phyloP scores from a whole-genome alignment of 225 moss, liverwort and hornwort genomes.

The Marchantia paleacea region DNA sequence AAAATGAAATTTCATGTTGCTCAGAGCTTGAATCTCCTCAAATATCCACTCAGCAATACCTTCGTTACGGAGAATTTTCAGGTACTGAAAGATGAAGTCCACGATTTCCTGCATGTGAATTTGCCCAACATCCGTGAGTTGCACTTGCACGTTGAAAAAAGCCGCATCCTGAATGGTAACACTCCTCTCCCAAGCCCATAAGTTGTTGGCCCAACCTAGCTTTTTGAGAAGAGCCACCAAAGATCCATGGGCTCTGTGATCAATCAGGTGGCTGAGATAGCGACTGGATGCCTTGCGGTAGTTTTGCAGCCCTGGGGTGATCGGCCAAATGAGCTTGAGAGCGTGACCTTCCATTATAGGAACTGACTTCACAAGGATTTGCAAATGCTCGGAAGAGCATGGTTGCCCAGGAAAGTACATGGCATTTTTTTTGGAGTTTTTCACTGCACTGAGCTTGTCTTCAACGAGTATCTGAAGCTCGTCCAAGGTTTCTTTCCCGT shows the following conservation, averaged over 20 bases:
- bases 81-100: constrained; percentile 74
- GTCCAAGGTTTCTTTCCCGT: constrained; percentile 80
- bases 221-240: constrained; percentile 86
- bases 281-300: constrained; percentile 73
- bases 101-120: constrained; percentile 93
- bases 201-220: constrained; percentile 93
- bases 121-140: constrained; percentile 92
- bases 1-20: constrained; percentile 96
- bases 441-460: constrained; percentile 65
- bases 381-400: constrained; percentile 78
- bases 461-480: constrained; percentile 69
- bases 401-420: constrained; percentile 70
- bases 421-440: constrained; percentile 63
- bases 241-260: constrained; percentile 96
- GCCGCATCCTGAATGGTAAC: constrained; percentile 71
- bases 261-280: constrained; percentile 88
- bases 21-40: constrained; percentile 94
- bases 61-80: constrained; percentile 65
- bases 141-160: constrained; percentile 88
- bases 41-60: constrained; percentile 90
- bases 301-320: constrained; percentile 81
- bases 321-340: constrained; percentile 84
- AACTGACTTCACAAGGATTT: constrained; percentile 87
- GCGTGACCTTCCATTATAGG: constrained; percentile 92
- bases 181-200: constrained; percentile 92